phyloP scores from a whole-genome alignment of 352 stramenopile species.

The Globisporangium splendens region DNA sequence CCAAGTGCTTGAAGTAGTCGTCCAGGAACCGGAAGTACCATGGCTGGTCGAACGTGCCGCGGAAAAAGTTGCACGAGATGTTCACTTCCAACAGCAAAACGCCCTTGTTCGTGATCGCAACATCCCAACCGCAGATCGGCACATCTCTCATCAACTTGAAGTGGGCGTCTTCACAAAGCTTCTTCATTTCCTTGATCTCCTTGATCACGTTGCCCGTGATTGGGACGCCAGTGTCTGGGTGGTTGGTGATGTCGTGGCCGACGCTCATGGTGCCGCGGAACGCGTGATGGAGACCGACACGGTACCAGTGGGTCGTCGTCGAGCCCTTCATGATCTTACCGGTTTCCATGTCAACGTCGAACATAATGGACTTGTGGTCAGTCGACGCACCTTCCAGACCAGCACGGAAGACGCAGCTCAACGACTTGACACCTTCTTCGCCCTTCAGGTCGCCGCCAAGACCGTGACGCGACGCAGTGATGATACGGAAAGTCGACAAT shows the following conservation, averaged over 20 bases:
- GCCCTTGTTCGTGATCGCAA: conserved; percentile 89
- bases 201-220: conserved; percentile 88
- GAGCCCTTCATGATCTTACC: conserved; percentile 93
- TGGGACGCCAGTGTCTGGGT: conserved; percentile 85
- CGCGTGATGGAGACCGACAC: conserved; percentile 77
- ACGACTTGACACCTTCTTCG: conserved; percentile 64
- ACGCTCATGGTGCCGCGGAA: conserved; percentile 73
- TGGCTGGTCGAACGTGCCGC: conserved; percentile 84
- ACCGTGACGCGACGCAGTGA: conserved; percentile 90
- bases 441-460: conserved; percentile 48
- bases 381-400: conserved; percentile 79
- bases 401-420: conserved; percentile 79
- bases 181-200: conserved; percentile 84
- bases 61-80: conserved; percentile 95
- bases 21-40: conserved; percentile 88
- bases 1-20: conserved; percentile 78
- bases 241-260: conserved; percentile 84
- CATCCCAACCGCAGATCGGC: conserved; percentile 91
- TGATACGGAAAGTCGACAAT: conserved; percentile 97
- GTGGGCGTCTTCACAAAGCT: conserved; percentile 84
- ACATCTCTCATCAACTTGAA: conserved; percentile 91
- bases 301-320: conserved; percentile 97
- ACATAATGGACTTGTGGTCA: conserved; percentile 98
- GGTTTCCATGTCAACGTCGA: conserved; percentile 95
- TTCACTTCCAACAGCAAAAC: conserved; percentile 90